Evolutionary conservation across 192 early-diverging fungal genomes (phyloP).

Genomic region (Entophlyctis helioformis): DNA sequence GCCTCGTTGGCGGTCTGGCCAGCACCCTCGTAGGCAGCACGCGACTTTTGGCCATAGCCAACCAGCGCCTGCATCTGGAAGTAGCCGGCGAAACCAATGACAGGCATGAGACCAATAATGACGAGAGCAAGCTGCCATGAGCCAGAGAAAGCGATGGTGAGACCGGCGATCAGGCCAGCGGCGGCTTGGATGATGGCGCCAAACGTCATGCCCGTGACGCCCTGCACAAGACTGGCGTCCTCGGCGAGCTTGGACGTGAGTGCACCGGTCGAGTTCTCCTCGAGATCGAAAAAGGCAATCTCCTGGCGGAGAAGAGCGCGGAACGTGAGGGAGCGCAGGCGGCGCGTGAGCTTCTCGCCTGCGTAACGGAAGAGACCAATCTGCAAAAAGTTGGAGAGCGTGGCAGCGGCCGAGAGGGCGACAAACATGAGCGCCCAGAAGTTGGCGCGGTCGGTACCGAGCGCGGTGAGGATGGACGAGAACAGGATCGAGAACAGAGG

Average conservation of each 20-base stretch:
- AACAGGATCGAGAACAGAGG: slow-evolving; percentile 12
- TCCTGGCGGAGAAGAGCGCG: slow-evolving; percentile 36
- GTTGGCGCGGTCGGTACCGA: slow-evolving; percentile 20
- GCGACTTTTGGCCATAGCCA: slow-evolving; percentile 48
- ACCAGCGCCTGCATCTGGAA: slow-evolving; percentile 45
- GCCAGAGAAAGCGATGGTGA: slow-evolving; percentile 56
- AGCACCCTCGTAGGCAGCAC: slow-evolving; percentile 53
- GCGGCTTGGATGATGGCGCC: slow-evolving; percentile 30
- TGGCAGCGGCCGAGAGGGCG: slow-evolving; percentile 44
- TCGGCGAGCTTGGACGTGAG: slow-evolving; percentile 70
- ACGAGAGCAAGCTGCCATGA: slow-evolving; percentile 76
- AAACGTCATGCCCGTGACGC: slow-evolving; percentile 34
- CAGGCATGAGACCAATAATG: slow-evolving; percentile 52
- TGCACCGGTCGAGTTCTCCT: slow-evolving; percentile 56
- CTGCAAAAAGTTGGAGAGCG: slow-evolving; percentile 32
- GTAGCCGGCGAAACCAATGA: slow-evolving; percentile 53
- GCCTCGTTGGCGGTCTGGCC: slow-evolving; percentile 70
- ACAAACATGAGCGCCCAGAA: slow-evolving; percentile 53
- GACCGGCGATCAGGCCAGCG: slow-evolving; percentile 25
- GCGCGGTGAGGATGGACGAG: slow-evolving; percentile 6
- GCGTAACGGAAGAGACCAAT: slow-evolving; percentile 32
- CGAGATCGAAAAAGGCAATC: slow-evolving; percentile 42
- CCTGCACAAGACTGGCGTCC: slow-evolving; percentile 61
- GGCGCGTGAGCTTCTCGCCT: slow-evolving; percentile 19
- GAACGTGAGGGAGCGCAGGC: slow-evolving; percentile 25